Base-by-base conservation (phyloP, 306 rosid genomes). In the Boehmeria nivea region DNA sequence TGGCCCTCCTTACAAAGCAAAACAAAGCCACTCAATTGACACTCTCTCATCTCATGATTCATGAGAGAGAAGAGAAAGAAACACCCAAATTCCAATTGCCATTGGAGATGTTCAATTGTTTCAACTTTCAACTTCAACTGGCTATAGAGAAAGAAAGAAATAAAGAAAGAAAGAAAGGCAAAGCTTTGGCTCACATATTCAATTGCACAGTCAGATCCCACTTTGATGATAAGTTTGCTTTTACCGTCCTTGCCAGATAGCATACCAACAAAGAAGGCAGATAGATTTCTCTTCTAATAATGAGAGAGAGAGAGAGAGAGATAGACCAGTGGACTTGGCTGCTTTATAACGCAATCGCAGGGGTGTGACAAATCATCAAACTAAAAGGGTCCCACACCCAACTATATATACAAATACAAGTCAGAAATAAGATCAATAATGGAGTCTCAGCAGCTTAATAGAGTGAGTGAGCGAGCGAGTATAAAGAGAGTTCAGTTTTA, bases 161-260 rank as follows among this genome's bases (percentile, higher is more conserved):
- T 8, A 51, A n/a, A 51, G 83, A 76, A 57, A 75, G 39, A n/a
- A n/a, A n/a, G 71, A 64, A 68, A 67, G 74, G 48, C 67, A 33
- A 58, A 52, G 60, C 72, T 70, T 71, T 81, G 76, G 43, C 69
- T 67, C 75, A 59, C 43, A 70, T 69, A n/a, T n/a, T n/a, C n/a
- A n/a, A n/a, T n/a, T n/a, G n/a, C n/a, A 76, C 68, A 74, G 89
- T 87, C 94, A 79, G 74, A 79, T 81, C 77, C 83, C 87, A 81
- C 85, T 71, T 66, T 15, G 75, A 54, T 64, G 73, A 76, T 64
- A 63, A n/a, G 79, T 63, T 70, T 61, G 73, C 77, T 51, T 72
- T 70, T 76, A 69, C 70, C 73, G 61, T 67, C n/a, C n/a, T n/a
- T n/a, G 69, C 72, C 56, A 61, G 72, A 76, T 69, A 65, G 86